phyloP scores from a whole-genome alignment of 805 yeast genomes.

The Babjeviella inositovora region DNA sequence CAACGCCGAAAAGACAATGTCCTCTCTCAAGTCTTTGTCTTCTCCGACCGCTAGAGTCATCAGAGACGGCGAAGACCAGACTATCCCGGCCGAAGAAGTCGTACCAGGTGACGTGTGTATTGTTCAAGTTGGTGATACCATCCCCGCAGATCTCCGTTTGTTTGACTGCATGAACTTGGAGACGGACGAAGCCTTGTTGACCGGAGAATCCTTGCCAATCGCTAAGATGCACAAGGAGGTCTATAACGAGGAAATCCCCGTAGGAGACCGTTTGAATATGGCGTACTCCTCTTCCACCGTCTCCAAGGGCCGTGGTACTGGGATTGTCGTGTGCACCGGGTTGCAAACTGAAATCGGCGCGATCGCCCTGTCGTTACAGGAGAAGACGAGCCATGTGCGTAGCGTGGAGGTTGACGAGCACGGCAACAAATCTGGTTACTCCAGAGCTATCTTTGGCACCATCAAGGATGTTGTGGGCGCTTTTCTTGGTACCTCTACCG shows the following conservation, averaged over 20 bases:
- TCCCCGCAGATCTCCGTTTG: slow-evolving; percentile 61
- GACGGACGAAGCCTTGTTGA: slow-evolving; percentile 51
- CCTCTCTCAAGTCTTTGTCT: slow-evolving; percentile 46
- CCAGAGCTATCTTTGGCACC: slow-evolving; percentile 29
- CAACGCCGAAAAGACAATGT: slow-evolving; percentile 71
- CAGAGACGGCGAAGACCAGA: slow-evolving; percentile 38
- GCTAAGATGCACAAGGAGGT: slow-evolving; percentile 27
- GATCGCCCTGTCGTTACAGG: slow-evolving; percentile 45
- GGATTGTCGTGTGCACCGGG: slow-evolving; percentile 56
- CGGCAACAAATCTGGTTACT: slow-evolving; percentile 26
- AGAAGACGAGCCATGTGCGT: slow-evolving; percentile 18
- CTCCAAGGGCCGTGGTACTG: slow-evolving; percentile 61
- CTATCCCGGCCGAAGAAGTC: slow-evolving; percentile 44
- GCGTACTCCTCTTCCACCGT: slow-evolving; percentile 56
- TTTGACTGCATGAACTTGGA: slow-evolving; percentile 46
- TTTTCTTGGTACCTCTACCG: slow-evolving; percentile 59
- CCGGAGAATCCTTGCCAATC: slow-evolving; percentile 57
- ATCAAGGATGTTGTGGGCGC: slow-evolving; percentile 41
- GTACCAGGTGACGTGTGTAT: slow-evolving; percentile 63
- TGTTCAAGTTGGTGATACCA: slow-evolving; percentile 55
- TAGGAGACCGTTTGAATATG: slow-evolving; percentile 64
- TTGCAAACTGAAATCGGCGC: slow-evolving; percentile 59
- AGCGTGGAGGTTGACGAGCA: slow-evolving; percentile 23
- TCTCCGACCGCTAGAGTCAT: slow-evolving; percentile 59
- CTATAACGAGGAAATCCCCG: slow-evolving; percentile 28